Evolutionary conservation across 768 basidiomycete genomes (phyloP).

Genomic region (Cantharellus anzutake): DNA sequence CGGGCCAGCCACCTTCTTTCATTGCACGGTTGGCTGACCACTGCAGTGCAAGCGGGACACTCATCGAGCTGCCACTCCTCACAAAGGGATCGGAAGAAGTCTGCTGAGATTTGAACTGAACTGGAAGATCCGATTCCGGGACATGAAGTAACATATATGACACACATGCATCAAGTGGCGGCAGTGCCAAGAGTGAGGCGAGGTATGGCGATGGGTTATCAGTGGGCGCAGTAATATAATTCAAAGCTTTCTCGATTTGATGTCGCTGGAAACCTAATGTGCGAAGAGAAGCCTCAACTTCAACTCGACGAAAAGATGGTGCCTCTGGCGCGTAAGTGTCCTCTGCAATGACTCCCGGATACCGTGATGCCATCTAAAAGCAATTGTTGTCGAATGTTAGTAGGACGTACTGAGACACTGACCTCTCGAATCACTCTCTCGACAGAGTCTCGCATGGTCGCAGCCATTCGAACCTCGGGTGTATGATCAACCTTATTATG

Average conservation of each 20-base stretch:
- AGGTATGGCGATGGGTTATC: slow-evolving; percentile 33
- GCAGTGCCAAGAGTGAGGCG: slow-evolving; percentile 39
- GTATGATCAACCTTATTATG: slow-evolving; percentile 24
- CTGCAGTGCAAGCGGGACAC: slow-evolving; percentile 42
- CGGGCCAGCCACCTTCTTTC: slow-evolving; percentile 72
- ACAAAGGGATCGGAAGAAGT: slow-evolving; percentile 56
- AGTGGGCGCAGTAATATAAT: slow-evolving; percentile 13
- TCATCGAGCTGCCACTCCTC: slow-evolving; percentile 31
- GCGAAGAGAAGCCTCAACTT: slow-evolving; percentile 34
- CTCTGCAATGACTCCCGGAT: slow-evolving; percentile 1
- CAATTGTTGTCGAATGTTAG: background rate
- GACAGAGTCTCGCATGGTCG: slow-evolving; percentile 51
- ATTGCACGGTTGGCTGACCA: slow-evolving; percentile 68
- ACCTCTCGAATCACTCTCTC: slow-evolving; percentile 70
- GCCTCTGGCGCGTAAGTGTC: background rate
- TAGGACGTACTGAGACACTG: slow-evolving; percentile 6
- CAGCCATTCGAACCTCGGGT: slow-evolving; percentile 74
- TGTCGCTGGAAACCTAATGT: slow-evolving; percentile 42
- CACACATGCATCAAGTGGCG: slow-evolving; percentile 58
- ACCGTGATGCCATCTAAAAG: slow-evolving; percentile 4
- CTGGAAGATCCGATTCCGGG: slow-evolving; percentile 76
- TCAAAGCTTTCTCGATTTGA: slow-evolving; percentile 15
- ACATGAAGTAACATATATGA: slow-evolving; percentile 69
- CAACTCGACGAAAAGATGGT: no score
- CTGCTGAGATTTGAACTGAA: slow-evolving; percentile 40